Percentiles rank a stretch among this genome's conserved stretches.
These are phyloP conservation scores for Posidonia oceanica DNA, from an alignment of 116 monocot genomes.

Conservation along the genomic window DNA sequence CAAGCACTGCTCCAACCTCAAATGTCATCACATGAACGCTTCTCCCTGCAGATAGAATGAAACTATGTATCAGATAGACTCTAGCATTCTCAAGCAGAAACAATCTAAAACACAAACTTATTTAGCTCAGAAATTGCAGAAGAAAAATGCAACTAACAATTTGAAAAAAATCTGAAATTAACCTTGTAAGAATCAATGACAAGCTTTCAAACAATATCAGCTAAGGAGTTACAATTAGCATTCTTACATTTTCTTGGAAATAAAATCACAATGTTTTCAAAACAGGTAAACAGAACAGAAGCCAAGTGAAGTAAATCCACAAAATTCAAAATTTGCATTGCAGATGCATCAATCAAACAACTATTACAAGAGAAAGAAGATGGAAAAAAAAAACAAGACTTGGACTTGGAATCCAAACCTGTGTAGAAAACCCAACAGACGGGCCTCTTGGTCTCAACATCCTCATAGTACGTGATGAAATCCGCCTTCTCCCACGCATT, in stretches of 20 bases:
- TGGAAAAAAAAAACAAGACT: not conserved
- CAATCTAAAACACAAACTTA: not conserved
- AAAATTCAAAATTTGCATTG: not conserved
- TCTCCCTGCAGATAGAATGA: conserved; percentile 25
- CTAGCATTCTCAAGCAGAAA: too few relatives aligned
- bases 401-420: conserved; percentile 14
- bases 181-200: not conserved
- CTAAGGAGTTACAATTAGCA: not conserved
- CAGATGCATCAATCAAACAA: too few relatives aligned
- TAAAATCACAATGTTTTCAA: too few relatives aligned
- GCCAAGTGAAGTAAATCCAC: not conserved
- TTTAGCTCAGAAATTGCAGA: not conserved
- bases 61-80: not conserved
- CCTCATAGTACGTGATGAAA: conserved; percentile 85
- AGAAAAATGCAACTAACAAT: not conserved
- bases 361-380: not conserved
- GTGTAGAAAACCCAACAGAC: conserved; percentile 72
- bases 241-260: not conserved
- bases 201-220: not conserved
- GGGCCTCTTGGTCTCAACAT: conserved; percentile 44
- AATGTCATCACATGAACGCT: conserved; percentile 57
- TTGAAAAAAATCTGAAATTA: not conserved
- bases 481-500: conserved; percentile 66
- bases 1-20: conserved; percentile 55
- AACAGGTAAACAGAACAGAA: too few relatives aligned